phyloP scores from a whole-genome alignment of 257 asterid species.

The Solanum rostratum region DNA sequence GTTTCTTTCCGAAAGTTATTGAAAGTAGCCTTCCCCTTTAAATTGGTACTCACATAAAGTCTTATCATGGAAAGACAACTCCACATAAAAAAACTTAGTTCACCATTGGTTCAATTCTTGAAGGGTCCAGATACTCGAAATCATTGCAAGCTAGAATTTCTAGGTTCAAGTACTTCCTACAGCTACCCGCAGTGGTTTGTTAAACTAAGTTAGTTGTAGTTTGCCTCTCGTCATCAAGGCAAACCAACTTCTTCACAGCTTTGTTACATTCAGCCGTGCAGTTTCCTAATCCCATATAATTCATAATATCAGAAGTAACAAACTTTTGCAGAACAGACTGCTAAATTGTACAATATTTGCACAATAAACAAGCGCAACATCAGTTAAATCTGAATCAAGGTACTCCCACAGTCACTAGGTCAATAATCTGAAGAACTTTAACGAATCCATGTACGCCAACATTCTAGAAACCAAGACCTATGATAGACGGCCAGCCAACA shows the following conservation, averaged over 20 bases:
- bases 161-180: not conserved
- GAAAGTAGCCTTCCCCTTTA: not conserved
- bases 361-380: not conserved
- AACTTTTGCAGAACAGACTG: not conserved
- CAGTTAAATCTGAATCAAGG: not conserved
- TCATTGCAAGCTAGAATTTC: not conserved
- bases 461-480: not conserved
- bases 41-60: not conserved
- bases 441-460: not conserved
- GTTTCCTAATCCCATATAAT: not conserved
- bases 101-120: not conserved
- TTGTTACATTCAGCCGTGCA: not conserved
- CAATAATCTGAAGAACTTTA: not conserved
- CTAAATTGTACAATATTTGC: not conserved
- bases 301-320: not conserved
- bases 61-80: not conserved
- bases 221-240: not conserved
- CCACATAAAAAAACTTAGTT: not conserved
- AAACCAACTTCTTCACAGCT: not conserved
- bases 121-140: not conserved
- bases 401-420: not conserved
- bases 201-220: not conserved
- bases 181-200: not conserved
- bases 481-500: not conserved
- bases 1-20: not conserved